Conservation (phyloP, 2,329 filamentous ascomycete genomes). For the Arthrobotrys sinensis region DNA sequence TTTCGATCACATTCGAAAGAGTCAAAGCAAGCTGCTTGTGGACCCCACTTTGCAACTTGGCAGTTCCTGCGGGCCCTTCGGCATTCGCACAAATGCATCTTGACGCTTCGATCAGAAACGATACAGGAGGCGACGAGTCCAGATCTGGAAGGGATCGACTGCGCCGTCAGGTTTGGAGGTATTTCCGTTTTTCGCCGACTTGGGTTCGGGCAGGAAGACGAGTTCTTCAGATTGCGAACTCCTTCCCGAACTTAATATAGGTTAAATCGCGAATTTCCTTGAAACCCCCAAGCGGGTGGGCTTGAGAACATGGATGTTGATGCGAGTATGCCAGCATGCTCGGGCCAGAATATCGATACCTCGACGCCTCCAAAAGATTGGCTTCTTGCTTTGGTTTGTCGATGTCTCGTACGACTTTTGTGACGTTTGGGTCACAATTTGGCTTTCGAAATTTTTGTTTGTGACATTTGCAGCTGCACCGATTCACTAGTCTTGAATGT, state of each 20-base stretch:
- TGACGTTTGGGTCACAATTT: not conserved
- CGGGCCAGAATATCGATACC: not conserved
- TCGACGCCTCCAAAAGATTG: not conserved
- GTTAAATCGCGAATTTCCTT: slow-evolving; percentile 12
- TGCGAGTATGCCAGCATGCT: not conserved
- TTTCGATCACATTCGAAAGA: slow-evolving; percentile 38
- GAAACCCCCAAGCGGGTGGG: not conserved
- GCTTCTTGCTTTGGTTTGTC: not conserved
- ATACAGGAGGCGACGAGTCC: slow-evolving; percentile 38
- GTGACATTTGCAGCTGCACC: slow-evolving; percentile 10
- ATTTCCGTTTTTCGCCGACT: slow-evolving; percentile 60
- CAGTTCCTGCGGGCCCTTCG: slow-evolving; percentile 28
- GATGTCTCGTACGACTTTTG: slow-evolving; percentile 19
- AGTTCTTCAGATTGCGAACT: slow-evolving; percentile 38
- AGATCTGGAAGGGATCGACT: slow-evolving; percentile 44
- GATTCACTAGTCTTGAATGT: not conserved
- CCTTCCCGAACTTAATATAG: slow-evolving; percentile 30
- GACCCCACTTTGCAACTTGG: slow-evolving; percentile 44
- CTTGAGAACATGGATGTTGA: not conserved
- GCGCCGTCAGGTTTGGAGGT: slow-evolving; percentile 22
- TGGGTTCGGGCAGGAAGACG: slow-evolving; percentile 5
- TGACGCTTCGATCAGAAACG: slow-evolving; percentile 38
- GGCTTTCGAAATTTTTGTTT: not conserved
- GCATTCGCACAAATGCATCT: slow-evolving; percentile 4
- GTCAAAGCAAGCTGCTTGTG: slow-evolving; percentile 15